Base-by-base conservation (phyloP, 352 stramenopile genomes). In the Phytophthora tubulina region DNA sequence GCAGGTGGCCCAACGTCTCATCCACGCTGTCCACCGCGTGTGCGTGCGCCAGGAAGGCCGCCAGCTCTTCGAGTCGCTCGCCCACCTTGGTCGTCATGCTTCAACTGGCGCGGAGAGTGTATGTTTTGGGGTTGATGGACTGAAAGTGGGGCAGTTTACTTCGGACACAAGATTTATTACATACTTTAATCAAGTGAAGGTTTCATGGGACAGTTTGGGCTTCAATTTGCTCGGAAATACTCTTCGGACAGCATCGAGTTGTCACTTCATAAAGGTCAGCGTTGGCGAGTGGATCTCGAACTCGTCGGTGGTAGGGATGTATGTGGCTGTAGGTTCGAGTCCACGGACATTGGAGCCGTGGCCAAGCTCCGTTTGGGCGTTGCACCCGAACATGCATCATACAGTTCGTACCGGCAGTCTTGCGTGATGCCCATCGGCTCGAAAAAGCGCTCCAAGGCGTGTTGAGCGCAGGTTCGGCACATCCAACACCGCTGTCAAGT, bases 251-350 rank as follows among this genome's bases (percentile, higher is more conserved):
- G 21, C 21, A 27, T 27, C 21, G 21, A 27, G 21, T 27, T 27
- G 21, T 27, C 97, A 99, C 77, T 99, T 99, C 67, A 87, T 91
- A 41, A 88, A 94, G 9, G 92, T 98, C 45, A 99, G 73, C 9
- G 96, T 99, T 1, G 97, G 97, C 32, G 94, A 97, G 80, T 99
- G 78, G 61, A 99, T 97, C 38, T 98, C 85, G 58, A 97, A 99
- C 75, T 97, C 94, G 63, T 98, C 87, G 1, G 75, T 89, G 41
- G 92, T 83, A 15, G 81, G 83, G 33, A 97, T 66, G 80, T 97
- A 99, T 8, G 93, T 98, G 31, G 97, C 97, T 4, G 96, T 99
- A 2, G 97, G 99, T 79, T 99, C 94, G n/a, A 99, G 84, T 31
- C 81, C 85, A 11, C 81, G 85, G n/a, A 94, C 73, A 55, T 97